Base-by-base conservation (phyloP, 306 rosid genomes). In the Senna siamea region DNA sequence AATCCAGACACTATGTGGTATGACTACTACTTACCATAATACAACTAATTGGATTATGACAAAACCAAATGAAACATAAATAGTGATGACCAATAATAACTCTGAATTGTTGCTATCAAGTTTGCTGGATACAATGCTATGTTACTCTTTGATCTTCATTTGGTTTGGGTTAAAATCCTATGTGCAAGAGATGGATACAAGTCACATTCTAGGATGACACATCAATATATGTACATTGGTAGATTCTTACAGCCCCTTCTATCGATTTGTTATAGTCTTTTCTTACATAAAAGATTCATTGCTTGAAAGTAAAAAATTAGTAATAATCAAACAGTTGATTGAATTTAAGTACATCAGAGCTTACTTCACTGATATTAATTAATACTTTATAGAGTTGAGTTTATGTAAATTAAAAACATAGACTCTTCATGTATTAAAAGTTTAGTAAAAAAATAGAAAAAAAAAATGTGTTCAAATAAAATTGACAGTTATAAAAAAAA, bases 51-150 rank as follows among this genome's bases (percentile, higher is more conserved):
- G 20, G 70, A 41, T 37, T 38, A 10, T 43, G 75, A 73, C 41
- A 57, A 28, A 46, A 72, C 62, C 32, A 56, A 19, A 68, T 28
- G 4, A 6, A 32, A 59, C 37, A 38, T 14, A 32, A 34, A 69
- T 9, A 69, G 40, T 9, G 26, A 65, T 20, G 38, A 62, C 2
- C 43, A 80, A 62, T 69, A 43, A 69, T 62, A 69, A 62, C 18
- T 28, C 52, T 35, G 77, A 69, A 54, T 69, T 62, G 84, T 80
- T 70, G 66, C 69, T 23, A 26, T 80, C 80, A 70, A 61, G 6
- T 19, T 69, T 75, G 80, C 80, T 75, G 80, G 69, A 54, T n/a
- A 26, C 13, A 41, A 51, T 51, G 50, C 11, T 41, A 69, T 74
- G 73, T 62, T 62, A 65, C 62, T 54, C 1, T 19, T 69, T 35